Evolutionary conservation across 306 rosid genomes (phyloP), one percentile per base, ranked within the genome.

Genomic region (Vigna hirtella): DNA sequence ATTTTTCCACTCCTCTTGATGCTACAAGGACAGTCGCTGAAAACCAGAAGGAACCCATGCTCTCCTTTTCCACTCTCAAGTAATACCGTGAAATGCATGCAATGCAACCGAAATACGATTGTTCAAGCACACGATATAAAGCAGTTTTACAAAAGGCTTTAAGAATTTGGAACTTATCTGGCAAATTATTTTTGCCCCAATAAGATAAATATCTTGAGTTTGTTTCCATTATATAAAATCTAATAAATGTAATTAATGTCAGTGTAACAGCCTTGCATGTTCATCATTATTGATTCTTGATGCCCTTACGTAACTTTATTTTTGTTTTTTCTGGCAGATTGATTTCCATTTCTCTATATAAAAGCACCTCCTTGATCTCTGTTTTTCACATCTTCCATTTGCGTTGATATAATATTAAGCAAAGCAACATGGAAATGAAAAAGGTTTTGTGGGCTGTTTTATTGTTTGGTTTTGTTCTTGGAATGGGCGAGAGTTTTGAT

Each of bases 321-420:
- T 20, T 20, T 20, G 20, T 20, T 20, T 20, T 20, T 20, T 20
- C 0, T 20, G 20, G 0, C 20, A 20, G 20, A 0, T 20, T 34
- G 70, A 28, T 63, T 49, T 64, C 16, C 78, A 47, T 76, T 80
- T 63, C 80, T 59, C 90, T 84, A 87, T 90, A 92, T 87, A 83
- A 81, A 81, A 83, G 47, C 72, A 52, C 47, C 66, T 40, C 11
- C 48, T 32, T 7, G 52, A 66, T 24, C 70, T 86, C 74, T 10
- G 3, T 15, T 64, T 83, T 61, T 67, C 9, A 2, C 87, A 88
- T 66, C 86, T 45, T 73, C 67, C 40, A 79, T 80, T 38, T 53
- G 59, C 79, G 50, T 76, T 38, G 1, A 53, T 42, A 40, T 40
- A 42, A 43, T 10, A 77, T 36, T 34, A 32, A 7, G n/a, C n/a